A percentile compares a stretch with the other conserved stretches of the same genome.
phyloP scores from a whole-genome alignment of 768 basidiomycete genomes.

The Kwoniella dejecticola region DNA sequence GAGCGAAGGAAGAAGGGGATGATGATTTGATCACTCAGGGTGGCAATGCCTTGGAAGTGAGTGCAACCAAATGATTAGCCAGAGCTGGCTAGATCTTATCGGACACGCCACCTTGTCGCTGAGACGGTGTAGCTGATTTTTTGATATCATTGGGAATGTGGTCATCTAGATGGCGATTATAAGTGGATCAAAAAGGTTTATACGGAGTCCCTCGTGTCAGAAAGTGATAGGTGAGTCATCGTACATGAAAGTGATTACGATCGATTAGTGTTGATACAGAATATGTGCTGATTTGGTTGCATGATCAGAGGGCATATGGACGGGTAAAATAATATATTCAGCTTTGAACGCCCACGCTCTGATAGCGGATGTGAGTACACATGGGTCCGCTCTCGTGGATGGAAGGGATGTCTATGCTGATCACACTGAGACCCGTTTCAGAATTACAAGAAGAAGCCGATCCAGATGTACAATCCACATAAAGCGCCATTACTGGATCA shows the following conservation, averaged over 20 bases:
- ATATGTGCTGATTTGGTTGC: constrained; percentile 59
- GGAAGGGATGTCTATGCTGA: no score
- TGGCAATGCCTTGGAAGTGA: constrained; percentile 81
- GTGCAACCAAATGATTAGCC: constrained; percentile 4
- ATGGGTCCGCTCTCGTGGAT: neutral
- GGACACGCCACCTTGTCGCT: no score
- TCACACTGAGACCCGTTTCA: constrained; percentile 49
- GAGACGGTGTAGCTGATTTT: no score
- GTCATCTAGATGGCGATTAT: constrained; percentile 70
- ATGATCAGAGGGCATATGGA: constrained; percentile 50
- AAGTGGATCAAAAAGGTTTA: constrained; percentile 81
- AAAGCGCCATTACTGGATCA: constrained; percentile 92
- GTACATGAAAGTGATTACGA: constrained; percentile 63
- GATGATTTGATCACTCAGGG: constrained; percentile 59
- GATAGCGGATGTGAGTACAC: constrained; percentile 78
- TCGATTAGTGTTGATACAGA: constrained; percentile 57
- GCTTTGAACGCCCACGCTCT: constrained; percentile 74
- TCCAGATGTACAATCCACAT: constrained; percentile 92
- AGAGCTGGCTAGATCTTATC: no score
- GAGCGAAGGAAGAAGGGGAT: constrained; percentile 51
- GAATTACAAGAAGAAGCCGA: constrained; percentile 90
- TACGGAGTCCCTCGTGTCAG: constrained; percentile 84
- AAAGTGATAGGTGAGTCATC: constrained; percentile 74
- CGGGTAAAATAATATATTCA: constrained; percentile 79
- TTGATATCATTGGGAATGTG: no score